Conservation (phyloP, 2,329 filamentous ascomycete species). For the Alternaria hordeiaustralica region DNA sequence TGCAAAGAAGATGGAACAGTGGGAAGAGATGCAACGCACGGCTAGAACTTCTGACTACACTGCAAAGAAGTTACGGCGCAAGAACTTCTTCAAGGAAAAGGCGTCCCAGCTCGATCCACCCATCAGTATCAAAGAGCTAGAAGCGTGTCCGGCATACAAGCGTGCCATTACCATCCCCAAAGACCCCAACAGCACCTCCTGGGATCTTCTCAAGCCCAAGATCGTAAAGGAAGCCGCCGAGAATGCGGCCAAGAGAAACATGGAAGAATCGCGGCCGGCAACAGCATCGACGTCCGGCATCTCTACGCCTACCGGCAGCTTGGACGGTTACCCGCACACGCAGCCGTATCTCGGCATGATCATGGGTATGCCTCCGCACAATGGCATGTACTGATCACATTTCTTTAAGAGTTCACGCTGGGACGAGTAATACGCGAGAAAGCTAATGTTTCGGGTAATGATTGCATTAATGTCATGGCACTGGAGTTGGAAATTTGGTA, state of each 20-base stretch:
- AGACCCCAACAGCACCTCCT: constrained; percentile 45
- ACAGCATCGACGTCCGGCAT: constrained; percentile 27
- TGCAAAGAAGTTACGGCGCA: constrained; percentile 43
- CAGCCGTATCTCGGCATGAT: constrained; percentile 15
- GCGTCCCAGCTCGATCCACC: constrained; percentile 47
- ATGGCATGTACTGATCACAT: constrained; percentile 17
- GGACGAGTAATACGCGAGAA: not conserved
- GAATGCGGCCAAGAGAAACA: constrained; percentile 12
- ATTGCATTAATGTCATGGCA: constrained; percentile 19
- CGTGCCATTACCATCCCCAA: constrained; percentile 50
- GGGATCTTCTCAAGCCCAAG: constrained; percentile 46
- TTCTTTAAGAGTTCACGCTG: constrained; percentile 8
- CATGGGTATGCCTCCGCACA: constrained; percentile 12
- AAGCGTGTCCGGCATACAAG: constrained; percentile 49
- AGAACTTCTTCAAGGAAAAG: constrained; percentile 46
- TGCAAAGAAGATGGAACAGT: constrained; percentile 46
- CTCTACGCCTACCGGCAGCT: constrained; percentile 24
- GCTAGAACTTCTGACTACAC: constrained; percentile 39
- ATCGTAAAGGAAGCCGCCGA: constrained; percentile 43
- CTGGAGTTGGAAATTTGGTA: constrained; percentile 5
- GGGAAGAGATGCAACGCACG: constrained; percentile 43
- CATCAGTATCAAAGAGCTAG: constrained; percentile 42
- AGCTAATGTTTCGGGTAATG: constrained; percentile 12
- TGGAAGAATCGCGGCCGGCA: constrained; percentile 14
- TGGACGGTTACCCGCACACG: constrained; percentile 18